Conservation (phyloP, 1,284 basidiomycete genomes). For the Ustilago xerochloae region DNA sequence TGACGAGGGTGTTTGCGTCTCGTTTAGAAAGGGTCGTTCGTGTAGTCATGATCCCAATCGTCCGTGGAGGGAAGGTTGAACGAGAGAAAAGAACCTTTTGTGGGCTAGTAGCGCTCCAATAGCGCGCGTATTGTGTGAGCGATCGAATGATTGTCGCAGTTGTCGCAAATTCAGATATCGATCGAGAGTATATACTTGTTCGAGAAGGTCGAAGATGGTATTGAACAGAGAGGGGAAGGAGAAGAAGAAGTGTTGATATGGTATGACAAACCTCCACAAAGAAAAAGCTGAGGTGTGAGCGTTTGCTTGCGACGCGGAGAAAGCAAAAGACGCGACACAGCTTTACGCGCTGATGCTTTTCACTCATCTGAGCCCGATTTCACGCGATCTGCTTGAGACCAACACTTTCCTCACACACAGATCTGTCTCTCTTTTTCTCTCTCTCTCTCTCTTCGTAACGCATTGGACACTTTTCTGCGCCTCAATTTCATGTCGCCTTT, state of each 20-base stretch:
- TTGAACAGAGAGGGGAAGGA: too few species aligned
- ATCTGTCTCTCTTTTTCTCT: neutral
- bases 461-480: neutral
- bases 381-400: too few species aligned
- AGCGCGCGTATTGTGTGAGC: neutral
- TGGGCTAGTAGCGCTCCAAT: constrained; percentile 1
- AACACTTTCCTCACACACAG: neutral
- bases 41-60: constrained; percentile 3
- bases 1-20: constrained; percentile 31
- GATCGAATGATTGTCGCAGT: constrained; percentile 1
- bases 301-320: too few species aligned
- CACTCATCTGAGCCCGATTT: neutral
- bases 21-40: constrained; percentile 25
- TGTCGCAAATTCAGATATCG: too few species aligned
- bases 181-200: too few species aligned
- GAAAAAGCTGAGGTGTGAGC: too few species aligned
- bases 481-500: neutral
- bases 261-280: too few species aligned
- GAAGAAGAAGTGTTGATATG: too few species aligned
- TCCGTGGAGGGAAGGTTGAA: neutral
- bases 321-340: too few species aligned
- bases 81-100: too few species aligned
- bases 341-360: neutral
- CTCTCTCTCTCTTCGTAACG: too few species aligned
- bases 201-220: too few species aligned